Evolutionary conservation across 2,329 filamentous ascomycete genomes (phyloP).

Genomic region (Trichoderma koningiopsis): DNA sequence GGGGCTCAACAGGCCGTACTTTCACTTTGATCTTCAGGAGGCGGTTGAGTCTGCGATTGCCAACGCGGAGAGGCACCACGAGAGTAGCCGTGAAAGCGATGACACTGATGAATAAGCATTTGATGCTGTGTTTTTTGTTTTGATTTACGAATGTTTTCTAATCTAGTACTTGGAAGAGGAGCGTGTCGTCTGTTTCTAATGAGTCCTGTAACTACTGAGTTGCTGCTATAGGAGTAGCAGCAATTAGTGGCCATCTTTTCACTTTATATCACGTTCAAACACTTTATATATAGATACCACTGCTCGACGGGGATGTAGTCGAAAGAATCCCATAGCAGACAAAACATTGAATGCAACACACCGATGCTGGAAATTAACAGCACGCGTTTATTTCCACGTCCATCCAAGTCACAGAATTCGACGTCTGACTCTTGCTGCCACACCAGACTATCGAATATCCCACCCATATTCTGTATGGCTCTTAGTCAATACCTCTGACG

Average conservation of each 20-base stretch:
- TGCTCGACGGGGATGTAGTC: background rate
- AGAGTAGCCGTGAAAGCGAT: background rate
- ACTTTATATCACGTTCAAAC: background rate
- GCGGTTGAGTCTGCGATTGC: constrained; percentile 49
- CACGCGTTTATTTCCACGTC: background rate
- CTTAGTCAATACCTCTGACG: background rate
- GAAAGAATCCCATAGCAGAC: background rate
- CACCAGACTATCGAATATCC: background rate
- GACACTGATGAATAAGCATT: background rate
- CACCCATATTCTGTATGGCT: background rate
- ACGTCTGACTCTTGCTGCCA: background rate
- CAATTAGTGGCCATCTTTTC: background rate
- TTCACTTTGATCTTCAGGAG: constrained; percentile 54
- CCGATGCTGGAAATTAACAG: background rate
- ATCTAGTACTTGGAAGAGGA: background rate
- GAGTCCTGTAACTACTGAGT: background rate
- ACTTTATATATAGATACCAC: background rate
- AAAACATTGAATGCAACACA: background rate
- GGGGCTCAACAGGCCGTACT: constrained; percentile 54
- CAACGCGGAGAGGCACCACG: constrained; percentile 36
- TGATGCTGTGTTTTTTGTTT: background rate
- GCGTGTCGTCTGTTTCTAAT: background rate
- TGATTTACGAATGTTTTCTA: background rate
- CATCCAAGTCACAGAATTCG: background rate
- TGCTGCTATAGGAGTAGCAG: background rate